Percentiles rank a stretch among this genome's conserved stretches.
Conservation (phyloP, 805 yeast genomes). For the Wickerhamiella domercqiae region DNA sequence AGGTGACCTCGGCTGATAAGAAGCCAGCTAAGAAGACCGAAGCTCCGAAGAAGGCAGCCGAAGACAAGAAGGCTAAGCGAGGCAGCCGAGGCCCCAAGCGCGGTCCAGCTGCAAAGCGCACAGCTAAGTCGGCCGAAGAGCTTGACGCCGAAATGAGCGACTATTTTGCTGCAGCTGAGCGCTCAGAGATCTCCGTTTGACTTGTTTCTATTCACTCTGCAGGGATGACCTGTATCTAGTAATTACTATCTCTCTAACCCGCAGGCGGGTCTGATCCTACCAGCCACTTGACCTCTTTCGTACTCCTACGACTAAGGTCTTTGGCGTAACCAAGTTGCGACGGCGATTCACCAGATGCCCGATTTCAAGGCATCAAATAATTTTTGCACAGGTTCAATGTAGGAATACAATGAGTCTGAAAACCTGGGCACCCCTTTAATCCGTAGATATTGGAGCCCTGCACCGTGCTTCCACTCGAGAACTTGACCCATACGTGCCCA, state of each 20-base stretch:
- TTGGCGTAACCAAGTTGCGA: too few relatives aligned
- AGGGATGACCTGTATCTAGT: slow-evolving; percentile 2
- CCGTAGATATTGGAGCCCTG: slow-evolving; percentile 10
- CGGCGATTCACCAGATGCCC: slow-evolving; percentile 1
- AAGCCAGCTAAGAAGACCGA: slow-evolving; percentile 5
- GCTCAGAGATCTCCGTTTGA: slow-evolving; percentile 14
- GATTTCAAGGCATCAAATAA: slow-evolving; percentile 2
- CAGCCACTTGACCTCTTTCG: too few relatives aligned
- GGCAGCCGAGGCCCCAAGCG: slow-evolving; percentile 12
- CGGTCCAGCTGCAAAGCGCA: slow-evolving; percentile 21
- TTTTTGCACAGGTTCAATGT: slow-evolving; percentile 10
- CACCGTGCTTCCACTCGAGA: slow-evolving; percentile 15
- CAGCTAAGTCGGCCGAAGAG: slow-evolving; percentile 73
- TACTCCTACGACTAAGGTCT: too few relatives aligned
- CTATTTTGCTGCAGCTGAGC: slow-evolving; percentile 38
- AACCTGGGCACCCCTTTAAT: slow-evolving; percentile 13
- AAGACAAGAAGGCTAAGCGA: slow-evolving; percentile 11
- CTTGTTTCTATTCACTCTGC: slow-evolving; percentile 1
- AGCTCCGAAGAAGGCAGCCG: slow-evolving; percentile 7
- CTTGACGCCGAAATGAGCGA: slow-evolving; percentile 97
- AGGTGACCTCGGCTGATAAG: slow-evolving; percentile 10
- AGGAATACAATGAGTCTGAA: slow-evolving; percentile 14
- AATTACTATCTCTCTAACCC: neutral
- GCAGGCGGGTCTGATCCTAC: too few relatives aligned
- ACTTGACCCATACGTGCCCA: slow-evolving; percentile 9